Base-by-base conservation (phyloP, 495 filamentous ascomycete species). In the Pyrenula massariospora region DNA sequence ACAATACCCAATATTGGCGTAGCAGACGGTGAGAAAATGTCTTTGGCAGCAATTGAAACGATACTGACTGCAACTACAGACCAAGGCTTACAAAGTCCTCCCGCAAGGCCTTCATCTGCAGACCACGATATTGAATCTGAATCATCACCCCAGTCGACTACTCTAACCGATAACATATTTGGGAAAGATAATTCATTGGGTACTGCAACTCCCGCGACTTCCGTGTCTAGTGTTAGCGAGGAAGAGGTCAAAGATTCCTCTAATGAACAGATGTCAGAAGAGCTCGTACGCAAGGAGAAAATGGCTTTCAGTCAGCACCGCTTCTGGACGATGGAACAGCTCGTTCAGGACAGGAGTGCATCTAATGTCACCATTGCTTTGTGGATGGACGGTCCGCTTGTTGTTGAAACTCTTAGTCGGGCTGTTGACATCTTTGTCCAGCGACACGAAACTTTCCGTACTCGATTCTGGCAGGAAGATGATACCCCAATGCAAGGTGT, bases 281-380 rank as follows among this genome's bases (percentile, higher is more conserved):
- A 42, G 15, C 5, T 42, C 31, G 31, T 42, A 15, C 31, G 31
- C 31, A 42, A 42, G 15, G 31, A 15, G 5, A 5, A 15, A 15
- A 72, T 73, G 60, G 70, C 70, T 1, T 67, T 68, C 25, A 67
- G 58, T 1, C 75, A 79, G 55, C 71, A 70, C 0, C 63, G 76
- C 1, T 70, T 80, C 56, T 79, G 75, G 74, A 78, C 78, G 54
- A 50, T 73, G 10, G 53, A 36, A 0, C 58, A 58, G 1, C 56
- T 68, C 1, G 50, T 75, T 8, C 56, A 69, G 22, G 67, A 77
- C 57, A 62, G 55, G 22, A 70, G 69, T 0, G 67, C 69, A 1
- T 69, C 66, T 24, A 78, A 77, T 52, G 51, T 61, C 2, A 51
- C 54, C 1, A 51, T 59, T 22, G 54, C 23, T 15, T 54, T 47